These are phyloP conservation scores for Gillenia trifoliata DNA, from an alignment of 306 rosid species.

Conservation along the genomic window DNA sequence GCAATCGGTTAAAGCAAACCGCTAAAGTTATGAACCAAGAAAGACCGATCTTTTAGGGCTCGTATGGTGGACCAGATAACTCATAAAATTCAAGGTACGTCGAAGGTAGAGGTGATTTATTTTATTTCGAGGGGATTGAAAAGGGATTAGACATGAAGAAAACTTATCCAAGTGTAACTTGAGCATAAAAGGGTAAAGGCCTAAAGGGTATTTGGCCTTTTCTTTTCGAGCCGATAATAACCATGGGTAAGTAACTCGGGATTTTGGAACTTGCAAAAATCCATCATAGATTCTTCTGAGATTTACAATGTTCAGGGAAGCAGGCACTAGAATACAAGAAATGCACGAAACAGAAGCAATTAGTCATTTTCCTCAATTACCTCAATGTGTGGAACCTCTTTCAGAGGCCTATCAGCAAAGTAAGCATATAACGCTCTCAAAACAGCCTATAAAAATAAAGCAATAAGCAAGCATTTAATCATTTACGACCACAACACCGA, in stretches of 20 bases:
- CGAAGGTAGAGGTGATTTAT: not conserved
- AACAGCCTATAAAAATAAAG: constrained; percentile 67
- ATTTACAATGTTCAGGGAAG: not conserved
- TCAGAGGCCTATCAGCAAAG: constrained; percentile 94
- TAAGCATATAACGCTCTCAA: constrained; percentile 95
- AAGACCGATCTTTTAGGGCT: not conserved
- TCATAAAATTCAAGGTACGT: not conserved
- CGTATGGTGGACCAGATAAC: not conserved
- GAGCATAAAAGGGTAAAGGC: not conserved
- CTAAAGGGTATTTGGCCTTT: not conserved
- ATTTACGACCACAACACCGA: constrained; percentile 15
- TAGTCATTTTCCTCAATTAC: constrained; percentile 27
- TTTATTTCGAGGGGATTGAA: not conserved
- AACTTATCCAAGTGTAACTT: not conserved
- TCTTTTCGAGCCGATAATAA: not conserved
- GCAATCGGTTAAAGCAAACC: not conserved
- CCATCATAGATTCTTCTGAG: not conserved
- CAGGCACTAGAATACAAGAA: not conserved
- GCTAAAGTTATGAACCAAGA: not conserved
- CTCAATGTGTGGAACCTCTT: constrained; percentile 96
- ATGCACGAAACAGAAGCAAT: not conserved
- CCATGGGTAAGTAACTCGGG: not conserved
- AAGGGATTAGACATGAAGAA: not conserved
- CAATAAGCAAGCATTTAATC: constrained; percentile 1
- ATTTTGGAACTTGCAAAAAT: not conserved